Conservation (phyloP, 139 green algal genomes). For the Tetraselmis chui region DNA sequence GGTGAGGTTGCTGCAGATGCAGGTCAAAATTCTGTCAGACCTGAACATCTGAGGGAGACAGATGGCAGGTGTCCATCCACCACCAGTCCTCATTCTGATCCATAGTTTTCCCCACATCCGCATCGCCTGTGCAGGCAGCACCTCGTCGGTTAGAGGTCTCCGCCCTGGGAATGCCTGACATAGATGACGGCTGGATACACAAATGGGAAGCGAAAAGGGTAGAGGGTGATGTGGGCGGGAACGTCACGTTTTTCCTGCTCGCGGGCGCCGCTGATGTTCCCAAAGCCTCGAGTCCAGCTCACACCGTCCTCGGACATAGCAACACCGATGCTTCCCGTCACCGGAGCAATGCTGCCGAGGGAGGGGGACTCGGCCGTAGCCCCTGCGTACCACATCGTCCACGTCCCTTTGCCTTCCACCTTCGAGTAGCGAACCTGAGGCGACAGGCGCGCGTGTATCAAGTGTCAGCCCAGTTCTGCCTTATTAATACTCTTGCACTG, state of each 20-base stretch:
- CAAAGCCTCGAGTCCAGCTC: slow-evolving; percentile 47
- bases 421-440: slow-evolving; percentile 65
- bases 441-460: too few species aligned
- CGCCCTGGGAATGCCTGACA: not conserved
- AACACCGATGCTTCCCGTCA: slow-evolving; percentile 51
- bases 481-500: too few species aligned
- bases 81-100: slow-evolving; percentile 81
- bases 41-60: slow-evolving; percentile 81
- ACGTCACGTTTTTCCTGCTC: not conserved
- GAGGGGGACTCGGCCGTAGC: slow-evolving; percentile 7
- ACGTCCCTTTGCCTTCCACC: slow-evolving; percentile 72
- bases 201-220: too few species aligned
- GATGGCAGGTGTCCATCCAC: slow-evolving; percentile 79
- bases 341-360: slow-evolving; percentile 44
- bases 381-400: slow-evolving; percentile 87
- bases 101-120: slow-evolving; percentile 62
- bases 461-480: too few species aligned
- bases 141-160: not conserved
- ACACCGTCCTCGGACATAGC: slow-evolving; percentile 65
- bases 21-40: too few species aligned
- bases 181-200: not conserved
- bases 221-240: too few species aligned
- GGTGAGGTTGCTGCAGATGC: too few species aligned
- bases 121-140: not conserved
- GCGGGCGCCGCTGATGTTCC: slow-evolving; percentile 33